Evolutionary conservation across 2,329 filamentous ascomycete genomes (phyloP).

Genomic region (Calonectria crousiana): DNA sequence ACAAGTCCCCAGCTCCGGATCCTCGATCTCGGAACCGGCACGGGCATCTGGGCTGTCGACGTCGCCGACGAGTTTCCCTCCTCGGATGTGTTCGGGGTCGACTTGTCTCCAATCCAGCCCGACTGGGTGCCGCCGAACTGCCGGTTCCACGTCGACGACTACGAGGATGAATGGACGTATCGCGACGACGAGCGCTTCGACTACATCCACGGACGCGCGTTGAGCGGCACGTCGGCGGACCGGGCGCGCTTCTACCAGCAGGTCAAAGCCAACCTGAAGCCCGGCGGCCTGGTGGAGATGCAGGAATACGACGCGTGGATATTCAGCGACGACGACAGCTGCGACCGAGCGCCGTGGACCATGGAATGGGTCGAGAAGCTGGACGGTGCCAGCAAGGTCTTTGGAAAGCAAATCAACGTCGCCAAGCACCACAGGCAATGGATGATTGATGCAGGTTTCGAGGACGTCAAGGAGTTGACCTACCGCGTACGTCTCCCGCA

Average conservation of each 20-base stretch:
- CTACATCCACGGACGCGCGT: constrained; percentile 52
- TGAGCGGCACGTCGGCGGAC: constrained; percentile 49
- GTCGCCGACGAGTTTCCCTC: constrained; percentile 62
- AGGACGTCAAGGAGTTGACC: constrained; percentile 46
- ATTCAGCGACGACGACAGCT: constrained; percentile 54
- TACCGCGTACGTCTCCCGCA: constrained; percentile 26
- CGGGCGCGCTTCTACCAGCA: constrained; percentile 49
- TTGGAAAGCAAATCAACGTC: constrained; percentile 55
- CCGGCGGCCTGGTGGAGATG: constrained; percentile 53
- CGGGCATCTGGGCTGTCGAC: constrained; percentile 72
- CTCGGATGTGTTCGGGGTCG: constrained; percentile 59
- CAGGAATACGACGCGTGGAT: constrained; percentile 55
- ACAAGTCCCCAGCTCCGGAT: constrained; percentile 51
- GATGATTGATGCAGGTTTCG: constrained; percentile 54
- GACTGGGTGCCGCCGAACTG: constrained; percentile 69
- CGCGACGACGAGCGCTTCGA: constrained; percentile 48
- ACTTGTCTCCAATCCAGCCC: constrained; percentile 71
- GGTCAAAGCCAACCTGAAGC: constrained; percentile 46
- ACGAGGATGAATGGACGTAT: constrained; percentile 61
- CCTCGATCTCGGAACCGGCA: constrained; percentile 71
- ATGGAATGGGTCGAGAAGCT: constrained; percentile 54
- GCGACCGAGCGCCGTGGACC: constrained; percentile 52
- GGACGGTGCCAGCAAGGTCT: constrained; percentile 49
- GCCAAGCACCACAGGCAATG: constrained; percentile 51
- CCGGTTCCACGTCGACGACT: constrained; percentile 75